Base-by-base conservation (phyloP, 495 filamentous ascomycete genomes). In the Chaetomium fimeti region DNA sequence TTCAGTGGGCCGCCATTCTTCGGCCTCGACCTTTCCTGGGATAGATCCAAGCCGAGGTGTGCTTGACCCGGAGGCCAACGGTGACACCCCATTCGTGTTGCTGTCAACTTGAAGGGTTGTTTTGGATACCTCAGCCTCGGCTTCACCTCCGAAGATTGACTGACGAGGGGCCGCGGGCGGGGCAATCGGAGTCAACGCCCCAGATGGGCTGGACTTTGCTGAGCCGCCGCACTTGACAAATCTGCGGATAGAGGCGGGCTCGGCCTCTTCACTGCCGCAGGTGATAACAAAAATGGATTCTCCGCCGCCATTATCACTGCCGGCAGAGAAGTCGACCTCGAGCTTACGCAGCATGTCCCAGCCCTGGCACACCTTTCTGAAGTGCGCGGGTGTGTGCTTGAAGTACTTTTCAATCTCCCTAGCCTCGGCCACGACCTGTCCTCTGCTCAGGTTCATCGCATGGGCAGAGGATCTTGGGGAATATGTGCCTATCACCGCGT, bases 271-370 rank as follows among this genome's bases (percentile, higher is more conserved):
- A 15, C 83, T 70, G 7, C 88, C 92, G 68, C 87, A 90, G 12
- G 84, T 82, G 60, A 96, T 82, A 3, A 96, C 85, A 57, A 95
- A 79, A 8, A 95, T 74, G 18, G 79, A 81, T 73, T 97, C 92
- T 27, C 91, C 91, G 43, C 84, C 85, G 15, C 85, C 86, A 52
- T 80, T 76, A 18, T 87, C 83, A 75, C 95, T 91, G 65, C 89
- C 89, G 52, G 86, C 87, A 27, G 89, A 89, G 76, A 96, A 98
- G 73, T 98, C 94, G 9, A 96, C 90, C 71, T 92, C 88, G 22
- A 98, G 75, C 55, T 82, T 88, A 58, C 92, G 85, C 59, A 87
- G 85, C 93, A 98, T 98, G 68, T 97, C 89, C 94, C 95, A 98
- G 4, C 89, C 88, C 59, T 88, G 79, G 75, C 90, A 97, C 9